A percentile compares a stretch with the other conserved stretches of the same genome.
Conservation (phyloP, 257 asterid species). For the Capsicum rhomboideum region DNA sequence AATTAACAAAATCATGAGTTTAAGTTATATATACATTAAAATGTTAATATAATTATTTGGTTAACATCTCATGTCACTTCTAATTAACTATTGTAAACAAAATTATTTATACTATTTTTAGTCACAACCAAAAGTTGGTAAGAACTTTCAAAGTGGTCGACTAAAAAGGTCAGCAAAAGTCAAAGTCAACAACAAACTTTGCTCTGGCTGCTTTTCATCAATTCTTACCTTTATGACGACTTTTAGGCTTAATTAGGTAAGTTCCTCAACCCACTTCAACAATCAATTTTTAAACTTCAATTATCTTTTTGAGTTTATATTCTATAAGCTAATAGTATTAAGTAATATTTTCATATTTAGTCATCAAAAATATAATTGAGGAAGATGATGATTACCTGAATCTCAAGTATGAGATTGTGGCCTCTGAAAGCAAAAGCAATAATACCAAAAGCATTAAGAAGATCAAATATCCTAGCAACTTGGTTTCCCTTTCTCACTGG, state of each 20-base stretch:
- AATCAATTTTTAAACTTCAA: neutral
- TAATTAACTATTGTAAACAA: neutral
- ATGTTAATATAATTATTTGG: neutral
- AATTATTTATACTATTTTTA: neutral
- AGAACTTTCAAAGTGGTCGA: neutral
- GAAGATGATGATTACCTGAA: constrained; percentile 43
- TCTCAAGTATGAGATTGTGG: constrained; percentile 86
- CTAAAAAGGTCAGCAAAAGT: neutral
- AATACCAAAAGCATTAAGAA: constrained; percentile 81
- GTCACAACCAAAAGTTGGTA: neutral
- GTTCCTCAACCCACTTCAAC: neutral
- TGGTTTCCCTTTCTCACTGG: constrained; percentile 31
- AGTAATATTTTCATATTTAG: neutral
- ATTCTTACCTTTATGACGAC: neutral
- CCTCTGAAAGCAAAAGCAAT: constrained; percentile 89
- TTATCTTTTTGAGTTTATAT: neutral
- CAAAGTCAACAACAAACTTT: neutral
- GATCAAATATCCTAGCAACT: constrained; percentile 36
- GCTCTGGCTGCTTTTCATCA: neutral
- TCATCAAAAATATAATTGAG: neutral
- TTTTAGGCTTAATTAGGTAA: neutral
- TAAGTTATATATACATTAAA: neutral
- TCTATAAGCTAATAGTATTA: neutral
- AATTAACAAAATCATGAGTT: neutral
- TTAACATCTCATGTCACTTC: neutral